Percentiles rank a stretch among this genome's conserved stretches.
Evolutionary conservation across 1,139 yeast species (phyloP).

Genomic region (Kodamaea derodonti): DNA sequence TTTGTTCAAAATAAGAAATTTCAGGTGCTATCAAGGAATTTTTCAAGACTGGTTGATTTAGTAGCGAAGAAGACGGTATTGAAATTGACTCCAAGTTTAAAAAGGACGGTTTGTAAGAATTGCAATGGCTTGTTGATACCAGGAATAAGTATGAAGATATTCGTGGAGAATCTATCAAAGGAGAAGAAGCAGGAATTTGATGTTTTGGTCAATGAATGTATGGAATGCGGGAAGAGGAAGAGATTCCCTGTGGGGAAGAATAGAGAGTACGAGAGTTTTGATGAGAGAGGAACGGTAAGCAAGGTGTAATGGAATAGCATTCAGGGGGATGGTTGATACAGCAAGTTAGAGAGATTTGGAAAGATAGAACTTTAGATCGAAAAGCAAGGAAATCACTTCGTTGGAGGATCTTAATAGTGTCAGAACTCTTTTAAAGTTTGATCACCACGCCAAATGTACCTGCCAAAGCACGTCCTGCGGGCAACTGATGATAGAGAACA

Average conservation of each 20-base stretch:
- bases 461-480: no score
- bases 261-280: constrained; percentile 25
- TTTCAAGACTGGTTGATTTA: constrained; percentile 40
- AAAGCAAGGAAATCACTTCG: background rate
- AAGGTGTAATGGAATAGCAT: no score
- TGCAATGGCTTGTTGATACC: constrained; percentile 50
- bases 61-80: constrained; percentile 64
- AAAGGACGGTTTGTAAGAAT: constrained; percentile 57
- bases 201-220: constrained; percentile 28
- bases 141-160: constrained; percentile 38
- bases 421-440: background rate
- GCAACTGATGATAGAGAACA: no score
- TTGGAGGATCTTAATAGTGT: background rate
- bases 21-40: constrained; percentile 44
- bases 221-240: constrained; percentile 21
- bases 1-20: constrained; percentile 20
- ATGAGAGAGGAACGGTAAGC: constrained; percentile 26
- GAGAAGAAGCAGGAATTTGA: constrained; percentile 25
- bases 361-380: constrained; percentile 10
- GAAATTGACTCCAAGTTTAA: constrained; percentile 56
- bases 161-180: constrained; percentile 27
- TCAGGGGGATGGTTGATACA: no score
- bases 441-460: no score
- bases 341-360: no score
- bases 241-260: constrained; percentile 35